These are phyloP conservation scores for Didymella lethalis DNA, from an alignment of 2,329 filamentous ascomycete species.

Conservation along the genomic window DNA sequence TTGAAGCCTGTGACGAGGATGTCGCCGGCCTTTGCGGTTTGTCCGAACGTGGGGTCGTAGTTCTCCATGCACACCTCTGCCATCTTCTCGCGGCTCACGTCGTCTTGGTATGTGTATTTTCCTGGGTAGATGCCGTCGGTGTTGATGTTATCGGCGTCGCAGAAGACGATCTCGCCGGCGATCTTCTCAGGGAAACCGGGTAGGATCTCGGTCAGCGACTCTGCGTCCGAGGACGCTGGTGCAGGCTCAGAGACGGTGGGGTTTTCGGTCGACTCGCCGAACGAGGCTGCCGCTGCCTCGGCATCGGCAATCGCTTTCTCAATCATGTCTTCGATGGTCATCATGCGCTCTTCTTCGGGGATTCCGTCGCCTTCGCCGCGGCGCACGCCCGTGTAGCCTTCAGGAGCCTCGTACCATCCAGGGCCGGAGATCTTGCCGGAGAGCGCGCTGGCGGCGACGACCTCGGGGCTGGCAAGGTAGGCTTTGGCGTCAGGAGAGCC, in stretches of 20 bases:
- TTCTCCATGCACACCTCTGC: slow-evolving; percentile 92
- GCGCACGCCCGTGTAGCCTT: slow-evolving; percentile 71
- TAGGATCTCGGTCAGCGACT: slow-evolving; percentile 71
- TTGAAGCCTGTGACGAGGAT: slow-evolving; percentile 88
- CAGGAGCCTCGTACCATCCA: slow-evolving; percentile 77
- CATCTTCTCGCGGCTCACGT: slow-evolving; percentile 79
- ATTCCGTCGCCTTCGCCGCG: slow-evolving; percentile 76
- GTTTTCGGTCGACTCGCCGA: slow-evolving; percentile 46
- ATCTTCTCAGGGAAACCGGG: slow-evolving; percentile 88
- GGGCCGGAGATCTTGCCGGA: slow-evolving; percentile 76
- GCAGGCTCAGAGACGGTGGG: slow-evolving; percentile 39
- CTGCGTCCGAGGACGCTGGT: slow-evolving; percentile 32
- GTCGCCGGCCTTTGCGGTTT: slow-evolving; percentile 71
- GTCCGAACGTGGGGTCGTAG: slow-evolving; percentile 78
- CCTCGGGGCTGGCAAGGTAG: slow-evolving; percentile 87
- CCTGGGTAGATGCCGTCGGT: slow-evolving; percentile 94
- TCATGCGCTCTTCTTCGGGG: slow-evolving; percentile 68
- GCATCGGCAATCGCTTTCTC: slow-evolving; percentile 74
- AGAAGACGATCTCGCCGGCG: slow-evolving; percentile 86
- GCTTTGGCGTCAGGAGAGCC: slow-evolving; percentile 80
- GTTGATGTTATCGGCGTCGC: slow-evolving; percentile 85
- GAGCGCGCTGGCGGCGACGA: slow-evolving; percentile 89
- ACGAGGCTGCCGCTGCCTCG: slow-evolving; percentile 66
- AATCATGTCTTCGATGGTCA: slow-evolving; percentile 73
- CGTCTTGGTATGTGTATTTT: slow-evolving; percentile 91